Evolutionary conservation across 352 stramenopile species (phyloP).

Genomic region (Phytophthora capsici): DNA sequence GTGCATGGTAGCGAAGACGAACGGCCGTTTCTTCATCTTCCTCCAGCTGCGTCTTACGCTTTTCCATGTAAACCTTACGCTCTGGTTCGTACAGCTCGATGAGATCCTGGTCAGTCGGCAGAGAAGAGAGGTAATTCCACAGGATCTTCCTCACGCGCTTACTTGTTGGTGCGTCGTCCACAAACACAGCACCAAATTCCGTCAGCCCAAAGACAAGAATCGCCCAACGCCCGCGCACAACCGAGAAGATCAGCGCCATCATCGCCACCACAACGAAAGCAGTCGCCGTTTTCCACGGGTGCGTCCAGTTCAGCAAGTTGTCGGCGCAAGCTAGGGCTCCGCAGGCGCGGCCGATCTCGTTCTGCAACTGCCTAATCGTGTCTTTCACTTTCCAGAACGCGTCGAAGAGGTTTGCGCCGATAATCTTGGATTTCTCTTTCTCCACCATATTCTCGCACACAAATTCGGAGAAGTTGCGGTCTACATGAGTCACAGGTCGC

Average conservation of each 20-base stretch:
- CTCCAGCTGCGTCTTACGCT: slow-evolving; percentile 53
- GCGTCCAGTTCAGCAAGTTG: slow-evolving; percentile 90
- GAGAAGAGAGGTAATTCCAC: slow-evolving; percentile 82
- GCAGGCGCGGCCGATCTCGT: slow-evolving; percentile 73
- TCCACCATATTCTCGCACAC: slow-evolving; percentile 72
- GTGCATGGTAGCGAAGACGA: slow-evolving; percentile 69
- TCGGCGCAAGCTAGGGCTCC: slow-evolving; percentile 75
- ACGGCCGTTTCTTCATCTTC: slow-evolving; percentile 51
- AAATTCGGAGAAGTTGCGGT: slow-evolving; percentile 73
- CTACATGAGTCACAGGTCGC: slow-evolving; percentile 37
- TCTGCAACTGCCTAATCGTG: slow-evolving; percentile 78
- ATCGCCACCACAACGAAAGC: slow-evolving; percentile 61
- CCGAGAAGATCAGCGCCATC: slow-evolving; percentile 62
- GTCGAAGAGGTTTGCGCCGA: slow-evolving; percentile 77
- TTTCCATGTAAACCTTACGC: slow-evolving; percentile 64
- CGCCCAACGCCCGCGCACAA: slow-evolving; percentile 76
- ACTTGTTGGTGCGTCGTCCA: slow-evolving; percentile 79
- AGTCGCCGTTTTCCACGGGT: slow-evolving; percentile 84
- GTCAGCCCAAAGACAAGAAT: slow-evolving; percentile 76
- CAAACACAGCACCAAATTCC: slow-evolving; percentile 80
- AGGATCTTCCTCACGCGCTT: slow-evolving; percentile 81
- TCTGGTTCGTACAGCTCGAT: slow-evolving; percentile 78
- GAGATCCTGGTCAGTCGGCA: slow-evolving; percentile 82
- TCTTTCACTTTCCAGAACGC: slow-evolving; percentile 88
- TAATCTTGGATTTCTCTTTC: slow-evolving; percentile 72